Evolutionary conservation across 257 asterid species (phyloP).

Genomic region (Scutellaria minor): DNA sequence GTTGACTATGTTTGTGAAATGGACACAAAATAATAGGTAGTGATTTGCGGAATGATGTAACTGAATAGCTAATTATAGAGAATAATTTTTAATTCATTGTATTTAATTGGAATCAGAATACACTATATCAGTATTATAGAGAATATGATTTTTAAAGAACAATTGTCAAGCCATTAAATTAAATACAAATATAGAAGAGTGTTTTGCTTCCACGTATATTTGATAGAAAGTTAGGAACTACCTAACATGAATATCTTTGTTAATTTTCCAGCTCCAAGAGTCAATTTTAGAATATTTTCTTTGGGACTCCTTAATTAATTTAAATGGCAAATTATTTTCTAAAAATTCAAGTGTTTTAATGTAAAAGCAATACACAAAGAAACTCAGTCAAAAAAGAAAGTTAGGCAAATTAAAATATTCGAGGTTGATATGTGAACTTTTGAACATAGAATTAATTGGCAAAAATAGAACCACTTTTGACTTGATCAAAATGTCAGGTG

Average conservation of each 20-base stretch:
- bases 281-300: constrained; percentile 21
- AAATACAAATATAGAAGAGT: too few relatives aligned
- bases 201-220: constrained; percentile 1
- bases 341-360: too few relatives aligned
- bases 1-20: too few relatives aligned
- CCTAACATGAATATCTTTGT: constrained; percentile 14
- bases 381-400: constrained; percentile 43
- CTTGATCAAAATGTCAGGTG: constrained; percentile 24
- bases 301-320: background rate
- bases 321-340: too few relatives aligned
- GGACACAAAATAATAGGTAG: too few relatives aligned
- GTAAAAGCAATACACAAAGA: background rate
- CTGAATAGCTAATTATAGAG: background rate
- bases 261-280: background rate
- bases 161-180: too few relatives aligned
- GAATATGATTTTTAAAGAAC: too few relatives aligned
- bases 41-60: background rate
- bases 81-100: constrained; percentile 6
- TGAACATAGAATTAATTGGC: background rate
- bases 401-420: constrained; percentile 43
- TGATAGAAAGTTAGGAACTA: background rate
- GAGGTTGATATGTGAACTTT: constrained; percentile 34
- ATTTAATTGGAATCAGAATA: constrained; percentile 27
- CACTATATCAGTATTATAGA: too few relatives aligned
- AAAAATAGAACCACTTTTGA: constrained; percentile 39